A percentile compares a stretch with the other conserved stretches of the same genome.
Evolutionary conservation across 2,329 filamentous ascomycete genomes (phyloP).

Genomic region (Apiospora marii): DNA sequence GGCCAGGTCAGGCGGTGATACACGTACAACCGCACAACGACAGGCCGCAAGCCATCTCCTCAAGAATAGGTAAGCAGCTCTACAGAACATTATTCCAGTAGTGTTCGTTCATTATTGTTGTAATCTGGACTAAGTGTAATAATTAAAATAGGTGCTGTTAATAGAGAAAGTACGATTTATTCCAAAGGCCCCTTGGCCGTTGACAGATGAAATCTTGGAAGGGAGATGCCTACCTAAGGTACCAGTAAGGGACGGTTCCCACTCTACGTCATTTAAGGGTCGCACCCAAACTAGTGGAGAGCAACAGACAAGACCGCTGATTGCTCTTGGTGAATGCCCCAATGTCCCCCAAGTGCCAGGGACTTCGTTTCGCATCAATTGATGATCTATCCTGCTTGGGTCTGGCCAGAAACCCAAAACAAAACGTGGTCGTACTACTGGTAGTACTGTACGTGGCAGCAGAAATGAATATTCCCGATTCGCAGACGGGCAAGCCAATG

Average conservation of each 20-base stretch:
- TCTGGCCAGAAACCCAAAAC: not conserved
- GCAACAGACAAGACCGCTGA: not conserved
- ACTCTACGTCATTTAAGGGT: conserved; percentile 14
- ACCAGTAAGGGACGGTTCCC: not conserved
- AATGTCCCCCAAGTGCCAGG: too few species aligned
- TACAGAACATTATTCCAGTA: too few species aligned
- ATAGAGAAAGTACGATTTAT: too few species aligned
- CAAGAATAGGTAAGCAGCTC: too few species aligned
- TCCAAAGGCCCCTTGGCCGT: not conserved
- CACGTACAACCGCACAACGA: not conserved
- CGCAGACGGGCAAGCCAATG: conserved; percentile 2
- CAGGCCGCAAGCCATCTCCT: not conserved
- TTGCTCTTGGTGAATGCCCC: not conserved
- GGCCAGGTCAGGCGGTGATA: not conserved
- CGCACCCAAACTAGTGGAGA: not conserved
- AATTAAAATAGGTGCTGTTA: too few species aligned
- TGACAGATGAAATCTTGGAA: not conserved
- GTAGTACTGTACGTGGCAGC: conserved; percentile 1
- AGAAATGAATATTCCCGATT: not conserved
- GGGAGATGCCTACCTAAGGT: not conserved
- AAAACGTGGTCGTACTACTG: not conserved
- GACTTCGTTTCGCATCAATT: not conserved
- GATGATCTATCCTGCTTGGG: conserved; percentile 4
- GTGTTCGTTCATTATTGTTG: too few species aligned
- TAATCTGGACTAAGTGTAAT: too few species aligned